phyloP scores from a whole-genome alignment of 2,329 filamentous ascomycete species.

The Ophiostoma piceae region DNA sequence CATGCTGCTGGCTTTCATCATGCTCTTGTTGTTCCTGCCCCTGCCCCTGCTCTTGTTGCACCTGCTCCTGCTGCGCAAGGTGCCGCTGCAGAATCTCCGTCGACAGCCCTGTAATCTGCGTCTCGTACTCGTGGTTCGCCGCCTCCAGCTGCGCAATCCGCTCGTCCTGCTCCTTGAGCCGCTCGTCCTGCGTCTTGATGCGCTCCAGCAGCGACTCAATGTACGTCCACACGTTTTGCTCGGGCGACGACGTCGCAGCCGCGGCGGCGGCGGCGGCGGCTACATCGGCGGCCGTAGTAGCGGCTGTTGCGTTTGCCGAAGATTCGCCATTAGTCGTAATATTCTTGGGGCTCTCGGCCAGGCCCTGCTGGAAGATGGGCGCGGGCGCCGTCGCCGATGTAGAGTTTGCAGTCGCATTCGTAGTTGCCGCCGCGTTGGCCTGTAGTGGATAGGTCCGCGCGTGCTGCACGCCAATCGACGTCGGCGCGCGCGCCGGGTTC shows the following conservation, averaged over 20 bases:
- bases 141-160: conserved; percentile 37
- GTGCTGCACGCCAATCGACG: not conserved
- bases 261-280: conserved; percentile 34
- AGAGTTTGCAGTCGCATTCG: not conserved
- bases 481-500: conserved; percentile 56
- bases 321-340: conserved; percentile 37
- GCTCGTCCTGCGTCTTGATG: conserved; percentile 44
- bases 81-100: conserved; percentile 23
- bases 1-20: not conserved
- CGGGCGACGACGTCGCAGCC: conserved; percentile 59
- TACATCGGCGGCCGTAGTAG: conserved; percentile 31
- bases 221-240: conserved; percentile 65
- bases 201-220: conserved; percentile 64
- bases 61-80: not conserved
- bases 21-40: not conserved
- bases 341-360: conserved; percentile 85
- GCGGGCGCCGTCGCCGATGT: conserved; percentile 39
- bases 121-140: conserved; percentile 37
- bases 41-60: not conserved
- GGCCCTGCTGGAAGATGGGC: conserved; percentile 69
- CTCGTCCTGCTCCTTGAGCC: conserved; percentile 34
- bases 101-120: conserved; percentile 36
- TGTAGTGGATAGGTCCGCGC: conserved; percentile 45
- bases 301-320: conserved; percentile 27
- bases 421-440: not conserved